Evolutionary conservation across 2,329 filamentous ascomycete species (phyloP), one percentile per base, ranked within the genome.

Genomic region (Neonectria faginata): DNA sequence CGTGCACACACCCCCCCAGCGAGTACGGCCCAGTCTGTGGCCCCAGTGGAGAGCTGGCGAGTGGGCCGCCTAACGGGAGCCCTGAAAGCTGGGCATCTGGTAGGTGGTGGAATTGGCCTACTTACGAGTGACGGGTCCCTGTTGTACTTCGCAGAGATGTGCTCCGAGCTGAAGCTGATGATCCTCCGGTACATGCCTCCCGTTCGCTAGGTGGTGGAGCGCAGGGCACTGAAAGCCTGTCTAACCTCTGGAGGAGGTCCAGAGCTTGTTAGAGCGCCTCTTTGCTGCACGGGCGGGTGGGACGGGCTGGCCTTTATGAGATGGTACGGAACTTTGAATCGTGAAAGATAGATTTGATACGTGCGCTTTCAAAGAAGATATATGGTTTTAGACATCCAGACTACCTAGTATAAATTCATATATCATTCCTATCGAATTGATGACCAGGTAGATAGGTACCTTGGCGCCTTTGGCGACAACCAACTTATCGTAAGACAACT

Each of bases 61-160:
- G 55, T 63, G 55, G 55, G 12, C 61, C 61, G 50, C 36, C 61
- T 31, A 63, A 59, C 61, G 61, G 61, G 55, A 55, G 61, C 51
- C 56, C 56, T 63, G 61, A 36, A 20, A 51, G 47, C 47, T 53
- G 57, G 39, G 47, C 27, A 50, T 27, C 25, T 59, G 47, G 36
- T 36, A 48, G 51, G 51, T 41, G 47, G 47, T 16, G 14, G 36
- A 39, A 25, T 25, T 39, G 36, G 36, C 36, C 36, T 39, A 39
- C n/a, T 39, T 39, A n/a, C 14, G 36, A 39, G 1, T 5, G 36
- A 39, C 36, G 14, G 14, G 36, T 16, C 36, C 36, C 16, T 16
- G 36, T 39, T 8, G 36, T 39, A 39, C 33, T 36, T 36, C 12
- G 33, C 14, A 16, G 33, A 36, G 1, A 16, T 36, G 33, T 16